Evolutionary conservation across 2,329 filamentous ascomycete species (phyloP).

Genomic region (Talaromyces sp.): DNA sequence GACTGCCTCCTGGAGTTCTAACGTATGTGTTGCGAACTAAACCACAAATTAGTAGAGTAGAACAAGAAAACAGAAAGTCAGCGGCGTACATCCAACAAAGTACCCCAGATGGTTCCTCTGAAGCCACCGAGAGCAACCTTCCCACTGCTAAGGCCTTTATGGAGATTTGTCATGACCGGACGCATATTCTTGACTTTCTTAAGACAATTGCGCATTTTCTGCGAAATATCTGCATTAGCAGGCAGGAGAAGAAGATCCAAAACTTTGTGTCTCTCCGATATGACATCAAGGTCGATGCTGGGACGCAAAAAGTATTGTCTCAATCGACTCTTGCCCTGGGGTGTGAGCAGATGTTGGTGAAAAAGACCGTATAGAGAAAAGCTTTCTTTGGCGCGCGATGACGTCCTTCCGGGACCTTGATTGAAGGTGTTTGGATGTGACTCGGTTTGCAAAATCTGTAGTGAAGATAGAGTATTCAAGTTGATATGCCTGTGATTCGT

Average conservation of each 20-base stretch:
- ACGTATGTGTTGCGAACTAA: conserved; percentile 66
- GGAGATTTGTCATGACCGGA: conserved; percentile 63
- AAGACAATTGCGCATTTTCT: conserved; percentile 58
- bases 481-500: conserved; percentile 68
- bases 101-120: conserved; percentile 67
- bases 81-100: conserved; percentile 53
- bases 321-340: conserved; percentile 70
- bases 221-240: conserved; percentile 60
- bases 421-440: conserved; percentile 77
- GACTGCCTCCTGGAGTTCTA: conserved; percentile 66
- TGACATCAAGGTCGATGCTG: conserved; percentile 62
- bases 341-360: conserved; percentile 66
- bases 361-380: conserved; percentile 83
- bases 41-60: conserved; percentile 7
- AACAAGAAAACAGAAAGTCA: neutral
- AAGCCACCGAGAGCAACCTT: conserved; percentile 53
- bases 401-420: conserved; percentile 61
- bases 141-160: conserved; percentile 66
- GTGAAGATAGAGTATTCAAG: conserved; percentile 70
- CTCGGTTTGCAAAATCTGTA: conserved; percentile 82
- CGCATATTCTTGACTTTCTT: conserved; percentile 73
- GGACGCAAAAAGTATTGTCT: conserved; percentile 81
- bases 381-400: conserved; percentile 69
- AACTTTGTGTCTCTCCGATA: conserved; percentile 67
- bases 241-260: conserved; percentile 64